Conservation (phyloP, 139 green algal species). For the Trebouxia sp. region DNA sequence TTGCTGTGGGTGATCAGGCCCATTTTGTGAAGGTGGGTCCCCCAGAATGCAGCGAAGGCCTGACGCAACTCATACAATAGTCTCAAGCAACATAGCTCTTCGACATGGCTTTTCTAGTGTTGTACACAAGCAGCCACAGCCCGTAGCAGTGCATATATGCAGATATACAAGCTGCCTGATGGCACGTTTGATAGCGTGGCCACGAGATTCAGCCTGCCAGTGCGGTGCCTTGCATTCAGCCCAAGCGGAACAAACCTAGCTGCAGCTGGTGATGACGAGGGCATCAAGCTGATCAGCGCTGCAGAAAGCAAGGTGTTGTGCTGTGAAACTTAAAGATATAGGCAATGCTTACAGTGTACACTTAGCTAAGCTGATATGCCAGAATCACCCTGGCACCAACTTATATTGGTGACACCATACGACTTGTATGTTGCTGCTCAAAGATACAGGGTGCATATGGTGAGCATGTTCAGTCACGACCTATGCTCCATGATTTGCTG, state of each 20-base stretch:
- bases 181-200: constrained; percentile 56
- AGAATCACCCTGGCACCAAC: not conserved
- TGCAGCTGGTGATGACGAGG: constrained; percentile 75
- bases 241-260: constrained; percentile 67
- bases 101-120: no score
- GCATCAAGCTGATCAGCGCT: constrained; percentile 76
- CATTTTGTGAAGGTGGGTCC: constrained; percentile 51
- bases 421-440: not conserved
- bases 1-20: constrained; percentile 43
- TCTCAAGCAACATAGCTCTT: no score
- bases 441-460: not conserved
- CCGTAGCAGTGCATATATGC: constrained; percentile 11
- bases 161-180: constrained; percentile 56
- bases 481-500: not conserved
- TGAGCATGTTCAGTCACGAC: not conserved
- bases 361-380: no score
- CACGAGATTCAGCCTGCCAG: constrained; percentile 75
- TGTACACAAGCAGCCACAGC: not conserved
- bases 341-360: not conserved
- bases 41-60: no score
- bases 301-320: constrained; percentile 47
- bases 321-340: not conserved
- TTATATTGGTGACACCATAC: not conserved
- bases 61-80: no score
- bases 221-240: constrained; percentile 64